These are phyloP conservation scores for Hericium alpestre DNA, from an alignment of 768 basidiomycete genomes.

Conservation along the genomic window DNA sequence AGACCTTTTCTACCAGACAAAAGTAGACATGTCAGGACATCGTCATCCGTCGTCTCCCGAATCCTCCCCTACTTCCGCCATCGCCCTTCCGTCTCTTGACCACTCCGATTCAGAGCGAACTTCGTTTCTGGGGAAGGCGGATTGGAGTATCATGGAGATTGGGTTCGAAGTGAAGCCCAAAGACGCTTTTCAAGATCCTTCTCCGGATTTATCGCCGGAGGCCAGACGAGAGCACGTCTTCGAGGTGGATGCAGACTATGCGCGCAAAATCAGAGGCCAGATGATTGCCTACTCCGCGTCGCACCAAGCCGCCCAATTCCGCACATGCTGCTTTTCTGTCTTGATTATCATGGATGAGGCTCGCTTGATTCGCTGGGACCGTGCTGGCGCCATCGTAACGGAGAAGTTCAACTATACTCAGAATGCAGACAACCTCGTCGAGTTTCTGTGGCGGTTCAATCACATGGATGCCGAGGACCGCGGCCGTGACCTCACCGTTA, in stretches of 20 bases:
- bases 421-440: not conserved
- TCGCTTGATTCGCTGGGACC: not conserved
- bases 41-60: too few relatives aligned
- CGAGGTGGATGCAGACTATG: not conserved
- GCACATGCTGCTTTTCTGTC: not conserved
- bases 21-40: too few relatives aligned
- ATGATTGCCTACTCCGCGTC: not conserved
- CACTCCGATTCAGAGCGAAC: too few relatives aligned
- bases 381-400: not conserved
- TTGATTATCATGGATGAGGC: not conserved
- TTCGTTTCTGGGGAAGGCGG: too few relatives aligned
- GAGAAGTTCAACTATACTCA: not conserved
- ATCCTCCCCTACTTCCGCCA: too few relatives aligned
- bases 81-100: too few relatives aligned
- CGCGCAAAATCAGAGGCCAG: not conserved
- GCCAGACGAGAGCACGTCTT: not conserved
- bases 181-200: too few relatives aligned
- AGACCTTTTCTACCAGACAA: too few relatives aligned
- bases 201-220: too few relatives aligned
- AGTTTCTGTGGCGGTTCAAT: not conserved
- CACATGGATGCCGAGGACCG: not conserved
- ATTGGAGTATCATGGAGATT: too few relatives aligned
- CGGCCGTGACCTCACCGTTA: not conserved
- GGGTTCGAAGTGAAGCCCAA: too few relatives aligned
- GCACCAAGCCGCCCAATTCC: not conserved